A percentile compares a stretch with the other conserved stretches of the same genome.
Evolutionary conservation across 2,329 filamentous ascomycete genomes (phyloP).

Genomic region (Alternaria postmessia): DNA sequence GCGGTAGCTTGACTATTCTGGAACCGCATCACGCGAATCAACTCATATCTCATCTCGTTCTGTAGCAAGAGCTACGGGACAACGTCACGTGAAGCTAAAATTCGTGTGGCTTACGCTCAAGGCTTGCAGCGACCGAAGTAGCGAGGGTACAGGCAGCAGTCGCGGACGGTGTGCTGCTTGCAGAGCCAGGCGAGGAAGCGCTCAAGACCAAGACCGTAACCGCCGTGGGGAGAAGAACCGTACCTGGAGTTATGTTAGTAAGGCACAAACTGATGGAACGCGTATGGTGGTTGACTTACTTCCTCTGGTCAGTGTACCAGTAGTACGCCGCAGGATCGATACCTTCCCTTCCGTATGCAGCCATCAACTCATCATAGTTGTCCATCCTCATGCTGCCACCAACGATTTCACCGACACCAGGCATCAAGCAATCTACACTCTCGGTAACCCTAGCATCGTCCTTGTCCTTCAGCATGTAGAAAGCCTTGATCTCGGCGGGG

Average conservation of each 20-base stretch:
- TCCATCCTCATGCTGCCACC: slow-evolving; percentile 97
- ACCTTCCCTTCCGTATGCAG: slow-evolving; percentile 84
- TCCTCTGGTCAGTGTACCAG: slow-evolving; percentile 98
- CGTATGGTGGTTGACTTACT: slow-evolving; percentile 65
- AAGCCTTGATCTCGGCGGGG: slow-evolving; percentile 96
- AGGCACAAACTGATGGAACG: neutral
- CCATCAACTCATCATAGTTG: slow-evolving; percentile 83
- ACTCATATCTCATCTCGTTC: slow-evolving; percentile 10
- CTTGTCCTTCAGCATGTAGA: slow-evolving; percentile 95
- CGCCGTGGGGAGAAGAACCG: slow-evolving; percentile 88
- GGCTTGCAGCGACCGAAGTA: slow-evolving; percentile 85
- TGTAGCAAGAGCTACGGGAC: slow-evolving; percentile 17
- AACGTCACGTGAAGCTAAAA: neutral
- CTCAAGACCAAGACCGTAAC: slow-evolving; percentile 92
- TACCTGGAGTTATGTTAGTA: slow-evolving; percentile 65
- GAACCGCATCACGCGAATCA: neutral
- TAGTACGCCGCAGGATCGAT: slow-evolving; percentile 89
- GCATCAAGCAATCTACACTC: slow-evolving; percentile 87
- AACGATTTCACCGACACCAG: slow-evolving; percentile 95
- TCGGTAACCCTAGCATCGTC: slow-evolving; percentile 86
- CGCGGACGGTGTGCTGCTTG: slow-evolving; percentile 70
- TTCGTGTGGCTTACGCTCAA: slow-evolving; percentile 50
- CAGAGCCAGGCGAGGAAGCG: slow-evolving; percentile 75
- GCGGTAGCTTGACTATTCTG: neutral
- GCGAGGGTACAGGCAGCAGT: slow-evolving; percentile 78